phyloP scores from a whole-genome alignment of 129 eudicot genomes.

The Silybum marianum region DNA sequence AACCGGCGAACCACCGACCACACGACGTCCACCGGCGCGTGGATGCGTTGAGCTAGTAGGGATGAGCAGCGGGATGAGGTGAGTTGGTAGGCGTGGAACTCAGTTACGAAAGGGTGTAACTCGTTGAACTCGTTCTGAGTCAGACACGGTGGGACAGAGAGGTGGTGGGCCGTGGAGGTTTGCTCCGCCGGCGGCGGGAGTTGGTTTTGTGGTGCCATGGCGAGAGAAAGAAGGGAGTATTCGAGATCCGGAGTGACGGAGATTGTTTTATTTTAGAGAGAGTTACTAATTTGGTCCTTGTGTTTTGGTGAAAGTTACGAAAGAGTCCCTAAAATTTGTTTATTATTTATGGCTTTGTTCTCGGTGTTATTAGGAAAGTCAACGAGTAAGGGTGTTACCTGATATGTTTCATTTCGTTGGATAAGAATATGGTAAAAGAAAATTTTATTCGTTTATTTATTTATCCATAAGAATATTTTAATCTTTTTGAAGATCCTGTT shows the following conservation, averaged over 20 bases:
- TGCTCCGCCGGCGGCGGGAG: not conserved
- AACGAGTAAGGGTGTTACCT: too few species aligned
- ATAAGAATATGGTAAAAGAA: too few species aligned
- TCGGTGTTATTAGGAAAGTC: not conserved
- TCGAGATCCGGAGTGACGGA: not conserved
- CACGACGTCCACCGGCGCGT: conserved; percentile 64
- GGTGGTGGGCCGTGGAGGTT: conserved; percentile 1
- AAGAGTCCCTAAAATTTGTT: not conserved
- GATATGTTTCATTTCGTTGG: too few species aligned
- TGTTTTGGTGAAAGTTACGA: not conserved
- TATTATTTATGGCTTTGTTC: not conserved
- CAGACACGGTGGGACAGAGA: not conserved
- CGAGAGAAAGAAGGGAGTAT: not conserved
- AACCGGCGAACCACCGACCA: conserved; percentile 83
- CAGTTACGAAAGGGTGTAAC: conserved; percentile 21
- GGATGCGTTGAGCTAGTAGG: conserved; percentile 66
- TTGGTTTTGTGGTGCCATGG: not conserved
- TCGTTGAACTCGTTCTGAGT: not conserved
- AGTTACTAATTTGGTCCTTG: not conserved
- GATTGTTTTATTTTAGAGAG: not conserved
- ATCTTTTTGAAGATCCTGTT: too few species aligned
- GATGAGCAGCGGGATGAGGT: conserved; percentile 62
- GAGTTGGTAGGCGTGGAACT: conserved; percentile 75
- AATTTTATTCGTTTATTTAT: too few species aligned
- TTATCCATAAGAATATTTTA: too few species aligned